Percentiles rank a stretch among this genome's conserved stretches.
phyloP scores from a whole-genome alignment of 495 filamentous ascomycete species.

The Xylaria intraflava region DNA sequence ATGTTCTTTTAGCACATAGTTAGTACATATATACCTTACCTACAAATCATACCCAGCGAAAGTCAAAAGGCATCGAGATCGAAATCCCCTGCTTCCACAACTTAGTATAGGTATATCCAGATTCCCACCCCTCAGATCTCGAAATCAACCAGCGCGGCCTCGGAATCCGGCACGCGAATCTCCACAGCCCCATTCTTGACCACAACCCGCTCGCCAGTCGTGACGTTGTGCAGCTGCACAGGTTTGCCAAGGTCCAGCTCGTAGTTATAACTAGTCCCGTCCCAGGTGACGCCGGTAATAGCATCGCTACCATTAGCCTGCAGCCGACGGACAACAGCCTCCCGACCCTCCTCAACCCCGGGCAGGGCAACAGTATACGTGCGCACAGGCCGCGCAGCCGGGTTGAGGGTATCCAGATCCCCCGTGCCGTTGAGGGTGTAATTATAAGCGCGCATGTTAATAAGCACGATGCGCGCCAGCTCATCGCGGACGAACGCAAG shows the following conservation, averaged over 20 bases:
- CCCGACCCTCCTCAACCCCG: background rate
- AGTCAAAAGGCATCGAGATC: too few relatives aligned
- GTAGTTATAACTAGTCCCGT: conserved; percentile 59
- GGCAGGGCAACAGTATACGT: conserved; percentile 40
- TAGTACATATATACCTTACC: too few relatives aligned
- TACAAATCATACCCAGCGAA: too few relatives aligned
- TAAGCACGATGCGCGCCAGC: conserved; percentile 45
- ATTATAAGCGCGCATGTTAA: conserved; percentile 58
- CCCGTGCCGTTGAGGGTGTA: conserved; percentile 44
- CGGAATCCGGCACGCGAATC: conserved; percentile 45
- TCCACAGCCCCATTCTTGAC: conserved; percentile 40
- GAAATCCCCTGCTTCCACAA: too few relatives aligned
- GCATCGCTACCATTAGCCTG: conserved; percentile 59
- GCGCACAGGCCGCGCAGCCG: conserved; percentile 22
- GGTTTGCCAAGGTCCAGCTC: conserved; percentile 51
- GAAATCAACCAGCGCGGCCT: conserved; percentile 46
- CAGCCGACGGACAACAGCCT: conserved; percentile 41
- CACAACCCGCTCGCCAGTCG: conserved; percentile 43
- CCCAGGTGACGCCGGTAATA: conserved; percentile 54
- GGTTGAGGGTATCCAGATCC: conserved; percentile 15
- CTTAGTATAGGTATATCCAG: too few relatives aligned
- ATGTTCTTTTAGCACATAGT: too few relatives aligned
- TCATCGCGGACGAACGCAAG: conserved; percentile 44
- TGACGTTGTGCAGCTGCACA: conserved; percentile 51
- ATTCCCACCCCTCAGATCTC: background rate